phyloP scores from a whole-genome alignment of 2,329 filamentous ascomycete genomes.

The Nothomitra cinnamomea region DNA sequence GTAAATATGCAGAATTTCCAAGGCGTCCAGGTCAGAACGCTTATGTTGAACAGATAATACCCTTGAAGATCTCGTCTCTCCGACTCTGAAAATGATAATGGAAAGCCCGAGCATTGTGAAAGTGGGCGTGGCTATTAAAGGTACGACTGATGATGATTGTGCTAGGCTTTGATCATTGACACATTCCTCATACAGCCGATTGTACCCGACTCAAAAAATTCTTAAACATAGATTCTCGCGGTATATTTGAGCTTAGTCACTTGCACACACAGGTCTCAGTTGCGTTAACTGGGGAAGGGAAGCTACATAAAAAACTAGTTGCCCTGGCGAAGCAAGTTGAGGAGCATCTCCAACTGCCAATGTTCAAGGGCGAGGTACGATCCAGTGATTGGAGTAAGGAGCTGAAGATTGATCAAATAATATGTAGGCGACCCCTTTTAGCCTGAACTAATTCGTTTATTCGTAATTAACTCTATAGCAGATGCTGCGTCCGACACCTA shows the following conservation, averaged over 20 bases:
- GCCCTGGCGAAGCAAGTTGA: constrained; percentile 52
- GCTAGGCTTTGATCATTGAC: not conserved
- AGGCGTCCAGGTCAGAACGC: not conserved
- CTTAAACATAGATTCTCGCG: constrained; percentile 45
- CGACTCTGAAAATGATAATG: constrained; percentile 53
- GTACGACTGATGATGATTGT: constrained; percentile 21
- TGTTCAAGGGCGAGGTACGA: constrained; percentile 62
- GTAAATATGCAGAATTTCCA: constrained; percentile 10
- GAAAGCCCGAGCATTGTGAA: constrained; percentile 56
- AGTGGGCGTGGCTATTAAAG: constrained; percentile 57
- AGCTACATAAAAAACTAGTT: constrained; percentile 50
- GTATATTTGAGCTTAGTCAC: constrained; percentile 68
- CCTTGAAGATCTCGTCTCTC: constrained; percentile 43
- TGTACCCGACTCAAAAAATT: constrained; percentile 47
- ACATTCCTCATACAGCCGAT: constrained; percentile 11
- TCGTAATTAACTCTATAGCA: constrained; percentile 21
- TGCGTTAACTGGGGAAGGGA: constrained; percentile 32
- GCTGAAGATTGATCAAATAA: constrained; percentile 46
- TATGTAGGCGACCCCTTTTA: constrained; percentile 36
- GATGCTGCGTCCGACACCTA: constrained; percentile 75
- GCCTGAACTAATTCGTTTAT: constrained; percentile 12
- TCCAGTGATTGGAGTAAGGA: constrained; percentile 55
- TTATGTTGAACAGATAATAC: constrained; percentile 20
- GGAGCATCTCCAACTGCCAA: constrained; percentile 52
- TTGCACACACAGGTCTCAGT: constrained; percentile 63